phyloP scores from a whole-genome alignment of 192 early-diverging fungal species.

The Spizellomyces punctatus region DNA sequence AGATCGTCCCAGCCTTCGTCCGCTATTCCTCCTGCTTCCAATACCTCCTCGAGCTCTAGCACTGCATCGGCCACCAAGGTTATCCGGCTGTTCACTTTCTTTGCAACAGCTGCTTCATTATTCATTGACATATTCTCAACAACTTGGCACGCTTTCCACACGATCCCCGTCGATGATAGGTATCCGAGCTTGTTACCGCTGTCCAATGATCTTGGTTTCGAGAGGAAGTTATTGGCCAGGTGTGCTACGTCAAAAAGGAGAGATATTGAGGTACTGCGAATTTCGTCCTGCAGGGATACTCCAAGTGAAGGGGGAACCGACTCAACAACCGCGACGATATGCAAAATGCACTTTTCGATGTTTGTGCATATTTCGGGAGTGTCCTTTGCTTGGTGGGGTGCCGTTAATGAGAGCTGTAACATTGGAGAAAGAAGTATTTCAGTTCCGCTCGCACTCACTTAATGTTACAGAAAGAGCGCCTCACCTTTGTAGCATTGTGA shows the following conservation, averaged over 20 bases:
- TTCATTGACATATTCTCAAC: slow-evolving; percentile 14
- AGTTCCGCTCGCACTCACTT: neutral
- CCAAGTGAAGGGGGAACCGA: slow-evolving; percentile 14
- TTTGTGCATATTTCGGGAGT: slow-evolving; percentile 8
- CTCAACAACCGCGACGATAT: slow-evolving; percentile 3
- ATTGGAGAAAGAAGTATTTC: neutral
- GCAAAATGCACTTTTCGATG: slow-evolving; percentile 13
- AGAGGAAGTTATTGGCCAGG: slow-evolving; percentile 20
- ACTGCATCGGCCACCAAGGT: slow-evolving; percentile 16
- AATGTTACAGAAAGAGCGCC: neutral
- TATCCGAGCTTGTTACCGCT: slow-evolving; percentile 2
- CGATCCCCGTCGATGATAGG: slow-evolving; percentile 13
- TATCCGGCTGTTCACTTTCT: neutral
- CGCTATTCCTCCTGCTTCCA: slow-evolving; percentile 2
- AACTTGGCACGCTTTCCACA: slow-evolving; percentile 24
- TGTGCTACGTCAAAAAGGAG: slow-evolving; percentile 15
- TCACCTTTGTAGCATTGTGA: slow-evolving; percentile 26
- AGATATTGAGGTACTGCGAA: slow-evolving; percentile 7
- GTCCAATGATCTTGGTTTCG: neutral
- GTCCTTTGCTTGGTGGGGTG: slow-evolving; percentile 9
- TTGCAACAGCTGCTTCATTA: slow-evolving; percentile 13
- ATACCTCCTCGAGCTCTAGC: slow-evolving; percentile 5
- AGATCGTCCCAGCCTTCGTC: slow-evolving; percentile 20
- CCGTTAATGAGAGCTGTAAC: slow-evolving; percentile 13
- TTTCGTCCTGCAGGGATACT: slow-evolving; percentile 9